These are phyloP conservation scores for Rossbeevera mucosa DNA, from an alignment of 768 basidiomycete species.

Conservation along the genomic window DNA sequence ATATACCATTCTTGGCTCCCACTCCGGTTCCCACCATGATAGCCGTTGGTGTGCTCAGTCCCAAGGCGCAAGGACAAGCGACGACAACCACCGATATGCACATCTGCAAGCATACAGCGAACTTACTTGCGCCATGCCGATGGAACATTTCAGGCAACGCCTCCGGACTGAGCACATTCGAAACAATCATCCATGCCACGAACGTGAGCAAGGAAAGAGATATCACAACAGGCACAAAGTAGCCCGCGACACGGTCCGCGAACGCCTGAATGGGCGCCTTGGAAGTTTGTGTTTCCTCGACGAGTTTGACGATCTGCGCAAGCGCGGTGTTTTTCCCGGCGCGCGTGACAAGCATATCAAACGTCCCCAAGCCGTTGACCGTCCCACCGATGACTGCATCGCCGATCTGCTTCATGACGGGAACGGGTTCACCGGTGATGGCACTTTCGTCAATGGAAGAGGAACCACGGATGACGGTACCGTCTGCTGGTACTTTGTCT, in stretches of 20 bases:
- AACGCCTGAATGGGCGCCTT: constrained; percentile 98
- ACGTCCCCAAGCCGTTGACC: constrained; percentile 93
- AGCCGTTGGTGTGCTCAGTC: constrained; percentile 93
- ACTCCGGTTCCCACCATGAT: constrained; percentile 99
- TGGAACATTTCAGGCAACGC: constrained; percentile 82
- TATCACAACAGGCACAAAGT: constrained; percentile 92
- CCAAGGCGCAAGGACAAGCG: constrained; percentile 96
- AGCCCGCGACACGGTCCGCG: constrained; percentile 90
- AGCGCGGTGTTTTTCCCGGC: constrained; percentile 96
- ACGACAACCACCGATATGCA: constrained; percentile 98
- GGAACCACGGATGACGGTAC: constrained; percentile 79
- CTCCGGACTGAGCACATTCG: constrained; percentile 49
- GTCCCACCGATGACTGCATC: constrained; percentile 94
- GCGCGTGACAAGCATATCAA: constrained; percentile 93
- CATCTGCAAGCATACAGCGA: constrained; percentile 91
- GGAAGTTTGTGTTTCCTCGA: constrained; percentile 96
- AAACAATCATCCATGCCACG: constrained; percentile 74
- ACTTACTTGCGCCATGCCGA: constrained; percentile 72
- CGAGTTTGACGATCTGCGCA: constrained; percentile 92
- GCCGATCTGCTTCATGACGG: constrained; percentile 78
- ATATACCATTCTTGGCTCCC: constrained; percentile 92
- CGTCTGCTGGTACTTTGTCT: constrained; percentile 95
- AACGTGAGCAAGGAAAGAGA: constrained; percentile 79
- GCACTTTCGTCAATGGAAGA: constrained; percentile 95
- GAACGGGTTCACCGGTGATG: constrained; percentile 90